Percentiles rank a stretch among this genome's conserved stretches.
phyloP scores from a whole-genome alignment of 2,329 filamentous ascomycete genomes.

The Chaetomiaceae sp. region DNA sequence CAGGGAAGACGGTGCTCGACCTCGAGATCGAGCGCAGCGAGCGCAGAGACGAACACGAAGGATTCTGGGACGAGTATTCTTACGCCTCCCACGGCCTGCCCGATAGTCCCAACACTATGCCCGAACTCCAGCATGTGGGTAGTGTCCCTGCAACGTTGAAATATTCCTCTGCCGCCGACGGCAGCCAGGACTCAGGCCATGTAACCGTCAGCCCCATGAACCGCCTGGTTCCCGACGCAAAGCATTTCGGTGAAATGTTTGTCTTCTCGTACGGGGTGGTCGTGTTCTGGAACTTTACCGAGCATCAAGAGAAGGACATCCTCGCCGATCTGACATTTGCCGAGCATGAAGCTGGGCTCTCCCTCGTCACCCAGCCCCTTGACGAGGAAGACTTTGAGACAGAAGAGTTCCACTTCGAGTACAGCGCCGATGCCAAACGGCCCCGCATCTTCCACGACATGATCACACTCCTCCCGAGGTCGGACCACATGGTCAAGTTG shows the following conservation, averaged over 20 bases:
- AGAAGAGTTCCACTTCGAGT: constrained; percentile 98
- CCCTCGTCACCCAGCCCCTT: constrained; percentile 72
- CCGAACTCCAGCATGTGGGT: constrained; percentile 24
- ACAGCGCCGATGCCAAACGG: constrained; percentile 77
- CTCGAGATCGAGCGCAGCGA: constrained; percentile 96
- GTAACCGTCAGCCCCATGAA: constrained; percentile 39
- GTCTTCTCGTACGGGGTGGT: constrained; percentile 96
- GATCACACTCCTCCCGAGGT: constrained; percentile 87
- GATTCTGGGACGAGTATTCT: constrained; percentile 75
- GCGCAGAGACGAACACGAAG: constrained; percentile 80
- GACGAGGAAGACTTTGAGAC: constrained; percentile 92
- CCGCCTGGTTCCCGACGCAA: constrained; percentile 63
- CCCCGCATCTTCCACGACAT: constrained; percentile 98
- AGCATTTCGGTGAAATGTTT: constrained; percentile 90
- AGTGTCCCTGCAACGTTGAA: constrained; percentile 24
- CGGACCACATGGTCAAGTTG: constrained; percentile 97
- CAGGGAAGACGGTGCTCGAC: constrained; percentile 84
- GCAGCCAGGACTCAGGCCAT: constrained; percentile 16
- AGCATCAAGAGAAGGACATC: constrained; percentile 93
- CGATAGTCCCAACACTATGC: constrained; percentile 19
- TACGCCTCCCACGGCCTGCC: constrained; percentile 42
- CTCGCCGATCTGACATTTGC: constrained; percentile 92
- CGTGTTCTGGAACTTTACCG: constrained; percentile 98
- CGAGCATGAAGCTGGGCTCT: constrained; percentile 56
- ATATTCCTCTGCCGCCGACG: constrained; percentile 22